Evolutionary conservation across 176 grass and related monocot species (phyloP), one percentile per base, ranked within the genome.

Genomic region (Hyparrhenia diplandra): DNA sequence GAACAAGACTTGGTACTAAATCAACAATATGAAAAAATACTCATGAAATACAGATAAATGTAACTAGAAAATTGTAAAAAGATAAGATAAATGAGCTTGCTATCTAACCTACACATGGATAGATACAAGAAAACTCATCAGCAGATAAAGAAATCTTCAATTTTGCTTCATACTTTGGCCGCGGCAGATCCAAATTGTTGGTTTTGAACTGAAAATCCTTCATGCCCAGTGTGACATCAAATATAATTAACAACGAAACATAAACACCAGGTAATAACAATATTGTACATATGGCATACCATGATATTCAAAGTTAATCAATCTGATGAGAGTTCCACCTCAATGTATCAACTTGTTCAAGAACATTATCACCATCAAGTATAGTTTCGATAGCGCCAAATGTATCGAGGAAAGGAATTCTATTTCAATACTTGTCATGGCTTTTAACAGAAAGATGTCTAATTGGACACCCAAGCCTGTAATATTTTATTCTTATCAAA

Each of bases 391-490:
- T 76, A 27, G 76, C 68, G 2, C 57, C 46, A 18, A 40, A 60
- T 36, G 57, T 78, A 54, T 75, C 32, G 45, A 17, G 32, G 35
- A 78, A 88, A 78, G 85, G 85, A 83, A 88, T 77, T 64, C 8
- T 16, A 0, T 88, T 88, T 46, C 51, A 80, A 78, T 63, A 78
- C 5, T 3, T 60, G 23, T 88, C 85, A 83, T 10, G 1, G 51
- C 64, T 77, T n/a, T 13, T 83, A 63, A 76, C 21, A 81, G 29
- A 42, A 71, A 72, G 73, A 12, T 55, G 16, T 82, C 42, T 35
- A 61, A 87, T 31, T 74, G 79, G 68, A 13, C 20, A 62, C 11
- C 85, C 85, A 64, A 87, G 66, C 79, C 85, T 87, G 73, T 21
- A 82, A 43, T 61, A 23, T 40, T 24, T 52, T 71, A 29, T 71